Base-by-base conservation (phyloP, 2,329 filamentous ascomycete species). In the Chaetomium globosum region DNA sequence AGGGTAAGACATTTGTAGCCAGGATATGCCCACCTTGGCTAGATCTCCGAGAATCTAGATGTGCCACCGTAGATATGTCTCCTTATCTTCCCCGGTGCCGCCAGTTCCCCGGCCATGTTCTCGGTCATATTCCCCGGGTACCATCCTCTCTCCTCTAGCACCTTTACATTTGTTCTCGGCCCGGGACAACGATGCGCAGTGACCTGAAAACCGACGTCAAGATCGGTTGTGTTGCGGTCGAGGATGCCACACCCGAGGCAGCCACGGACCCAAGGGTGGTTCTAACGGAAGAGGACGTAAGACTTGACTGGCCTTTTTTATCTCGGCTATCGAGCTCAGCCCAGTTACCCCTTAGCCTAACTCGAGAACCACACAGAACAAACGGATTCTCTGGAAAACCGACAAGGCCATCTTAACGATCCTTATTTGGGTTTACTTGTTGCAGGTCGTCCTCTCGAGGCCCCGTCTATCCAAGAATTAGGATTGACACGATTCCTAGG, bases 341-440 rank as follows among this genome's bases (percentile, higher is more conserved):
- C 21, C 7, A 10, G 19, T 10, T 48, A 23, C n/a, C 21, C n/a
- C 8, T 52, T 10, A 23, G 23, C 16, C 28, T 28, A 28, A 52
- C 43, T n/a, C 36, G 23, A 36, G 4, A 43, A 28, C 55, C 31
- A 28, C 19, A 8, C 49, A 81, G 80, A 84, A 82, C 74, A 82
- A 79, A 68, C 81, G 82, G 10, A 88, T 89, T 67, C 80, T 83
- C 30, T 80, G 80, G 51, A 48, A 88, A 74, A 89, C 86, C 0
- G 87, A 89, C 71, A 80, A 79, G 57, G 79, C 80, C 31, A 86
- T 90, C 62, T 78, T 89, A 1, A 71, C 73, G 3, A 80, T 86
- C 8, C 57, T 86, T 0, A 73, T 83, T 56, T 85, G 83, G 83
- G 82, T 85, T n/a, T 85, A 85, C 72, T 85, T 86, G 70, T 77